Evolutionary conservation across 345 rosid species (phyloP), one percentile per base, ranked within the genome.

Genomic region (Excoecaria cochinchinensis): DNA sequence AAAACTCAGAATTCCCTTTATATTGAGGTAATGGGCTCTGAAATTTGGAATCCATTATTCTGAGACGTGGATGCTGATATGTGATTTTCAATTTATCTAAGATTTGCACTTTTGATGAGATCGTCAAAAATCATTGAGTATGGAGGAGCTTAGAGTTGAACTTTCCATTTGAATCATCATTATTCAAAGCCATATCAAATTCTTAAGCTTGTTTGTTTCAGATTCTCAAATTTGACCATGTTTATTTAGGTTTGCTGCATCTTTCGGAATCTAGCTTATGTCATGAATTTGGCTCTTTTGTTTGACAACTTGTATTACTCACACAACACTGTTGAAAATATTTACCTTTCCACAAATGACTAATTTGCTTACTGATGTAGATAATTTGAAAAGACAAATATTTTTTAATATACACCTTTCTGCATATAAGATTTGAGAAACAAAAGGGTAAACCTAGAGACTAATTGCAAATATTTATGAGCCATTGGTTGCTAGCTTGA

Each of bases 1-100:
- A 59, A 90, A 92, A 78, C 87, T 96, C 46, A 87, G 72, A 75
- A 67, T 80, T 67, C 85, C 95, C 52, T 90, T 89, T 79, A 76
- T 85, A 74, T 64, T 94, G 67, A 85, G 94, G 98, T 94, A 24
- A 16, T 42, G 16, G 42, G 44, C 42, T 25, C 3, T 48, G 11
- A 19, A 19, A 11, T 55, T n/a, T 24, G 17, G n/a, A 24, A 44
- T 46, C 52, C 17, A 67, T 3, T 44, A 46, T 1, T 21, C 47
- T n/a, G 52, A 66, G 51, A 44, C 36, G 3, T 5, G 31, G 58
- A 53, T 17, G n/a, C 21, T 53, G 58, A 53, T 15, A 56, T 17
- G 17, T 21, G 6, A 55, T 25, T 40, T 65, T 42, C 15, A 70
- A 8, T n/a, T 70, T 19, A 56, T 67, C 8, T 47, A 25, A 13